Evolutionary conservation across 2,329 filamentous ascomycete species (phyloP), one percentile per base, ranked within the genome.

Genomic region (Pseudogymnoascus sp.): DNA sequence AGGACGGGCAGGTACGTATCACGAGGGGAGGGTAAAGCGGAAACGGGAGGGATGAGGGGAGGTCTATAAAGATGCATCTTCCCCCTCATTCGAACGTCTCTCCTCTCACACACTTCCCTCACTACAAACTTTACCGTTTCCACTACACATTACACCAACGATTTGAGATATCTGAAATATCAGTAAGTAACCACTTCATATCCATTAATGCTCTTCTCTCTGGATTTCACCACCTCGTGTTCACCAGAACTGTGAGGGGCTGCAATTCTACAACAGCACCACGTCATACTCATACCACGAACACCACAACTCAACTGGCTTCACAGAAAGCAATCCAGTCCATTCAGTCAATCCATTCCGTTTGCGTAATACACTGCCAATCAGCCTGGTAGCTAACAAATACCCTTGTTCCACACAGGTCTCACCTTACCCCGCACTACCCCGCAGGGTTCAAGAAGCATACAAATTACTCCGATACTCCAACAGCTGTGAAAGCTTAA

Each of bases 321-420:
- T 20, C 25, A n/a, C 25, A 9, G 14, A 54, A n/a, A 33, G 22
- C 22, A 25, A 25, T 25, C 22, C 3, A 25, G 18, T 33, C 47
- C 20, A 18, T 33, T 2, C 47, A 33, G 28, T 33, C 28, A 20
- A 54, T 20, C 16, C 47, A 33, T 33, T 54, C 47, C 28, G 47
- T 54, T 33, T 54, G 28, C 16, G 28, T 54, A 54, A 54, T 33
- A 20, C 28, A 54, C 47, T 54, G 16, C 28, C 47, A 54, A 54
- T 33, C 25, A 33, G 47, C 47, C n/a, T 20, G 6, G 47, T 54
- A 18, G 47, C 28, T 54, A 54, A 54, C 47, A 54, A 54, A 54
- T 11, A 54, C 47, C 47, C 47, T 54, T 54, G 47, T 54, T 54
- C 47, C 47, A 54, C 43, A 54, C 28, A 54, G 47, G 47, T 54